Evolutionary conservation across 306 rosid genomes (phyloP).

Genomic region (Medicago arabica): DNA sequence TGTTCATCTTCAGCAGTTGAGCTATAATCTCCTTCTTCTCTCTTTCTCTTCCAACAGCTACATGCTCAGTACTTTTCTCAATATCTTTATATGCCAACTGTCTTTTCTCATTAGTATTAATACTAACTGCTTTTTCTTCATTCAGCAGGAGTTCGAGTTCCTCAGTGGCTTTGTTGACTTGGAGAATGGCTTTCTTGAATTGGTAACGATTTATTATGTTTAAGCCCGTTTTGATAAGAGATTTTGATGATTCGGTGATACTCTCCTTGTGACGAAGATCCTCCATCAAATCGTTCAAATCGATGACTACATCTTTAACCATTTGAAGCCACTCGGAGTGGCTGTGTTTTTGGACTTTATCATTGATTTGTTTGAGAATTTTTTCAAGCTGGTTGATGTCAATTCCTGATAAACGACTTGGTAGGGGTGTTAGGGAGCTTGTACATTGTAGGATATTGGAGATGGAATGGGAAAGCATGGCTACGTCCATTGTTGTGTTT

Average conservation of each 20-base stretch:
- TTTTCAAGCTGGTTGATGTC: background rate
- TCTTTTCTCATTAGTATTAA: background rate
- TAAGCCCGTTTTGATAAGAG: background rate
- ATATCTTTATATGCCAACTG: background rate
- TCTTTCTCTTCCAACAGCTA: conserved; percentile 15
- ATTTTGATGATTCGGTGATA: background rate
- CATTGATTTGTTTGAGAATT: background rate
- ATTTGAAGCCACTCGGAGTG: background rate
- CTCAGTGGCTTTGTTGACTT: background rate
- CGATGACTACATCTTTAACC: background rate
- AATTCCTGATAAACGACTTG: background rate
- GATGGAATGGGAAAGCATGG: background rate
- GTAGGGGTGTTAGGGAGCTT: background rate
- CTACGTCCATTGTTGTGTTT: background rate
- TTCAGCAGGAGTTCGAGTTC: background rate
- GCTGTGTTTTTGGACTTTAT: background rate
- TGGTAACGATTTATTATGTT: background rate
- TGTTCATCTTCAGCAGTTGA: background rate
- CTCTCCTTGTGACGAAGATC: background rate
- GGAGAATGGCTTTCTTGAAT: background rate
- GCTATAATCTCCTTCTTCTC: background rate
- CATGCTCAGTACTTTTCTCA: background rate
- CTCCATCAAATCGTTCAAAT: conserved; percentile 16
- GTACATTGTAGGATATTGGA: background rate
- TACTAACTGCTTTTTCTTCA: background rate